Conservation (phyloP, 2,329 filamentous ascomycete species). For the Fusarium nelsonii region DNA sequence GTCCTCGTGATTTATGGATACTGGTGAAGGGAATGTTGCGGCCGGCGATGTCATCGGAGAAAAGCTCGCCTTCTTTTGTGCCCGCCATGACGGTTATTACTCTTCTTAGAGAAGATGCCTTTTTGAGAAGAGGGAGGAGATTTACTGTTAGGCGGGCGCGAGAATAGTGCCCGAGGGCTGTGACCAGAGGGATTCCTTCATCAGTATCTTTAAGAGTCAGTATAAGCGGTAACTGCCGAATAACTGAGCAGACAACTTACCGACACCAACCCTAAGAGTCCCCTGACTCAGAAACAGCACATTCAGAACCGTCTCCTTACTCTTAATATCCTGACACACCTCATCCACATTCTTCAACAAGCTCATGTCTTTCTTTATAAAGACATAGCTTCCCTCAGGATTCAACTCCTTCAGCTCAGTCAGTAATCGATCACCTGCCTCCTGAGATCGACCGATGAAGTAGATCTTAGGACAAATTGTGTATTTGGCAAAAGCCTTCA, state of each 20-base stretch:
- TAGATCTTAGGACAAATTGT: conserved; percentile 61
- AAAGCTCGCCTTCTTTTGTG: conserved; percentile 36
- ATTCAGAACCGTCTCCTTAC: conserved; percentile 59
- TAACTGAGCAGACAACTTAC: neutral
- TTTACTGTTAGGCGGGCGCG: conserved; percentile 69
- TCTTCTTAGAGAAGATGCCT: conserved; percentile 33
- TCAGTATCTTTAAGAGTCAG: conserved; percentile 59
- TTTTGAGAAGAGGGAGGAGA: conserved; percentile 66
- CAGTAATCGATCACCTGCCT: conserved; percentile 54
- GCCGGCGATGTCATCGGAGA: conserved; percentile 42
- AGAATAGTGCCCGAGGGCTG: conserved; percentile 67
- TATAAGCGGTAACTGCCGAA: neutral
- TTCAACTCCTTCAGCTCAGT: conserved; percentile 59
- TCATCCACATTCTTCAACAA: conserved; percentile 64
- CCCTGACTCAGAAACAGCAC: conserved; percentile 61
- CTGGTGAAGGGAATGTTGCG: conserved; percentile 38
- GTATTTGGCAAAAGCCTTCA: conserved; percentile 60
- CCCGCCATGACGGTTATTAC: conserved; percentile 48
- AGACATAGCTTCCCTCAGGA: conserved; percentile 57
- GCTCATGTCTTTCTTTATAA: conserved; percentile 63
- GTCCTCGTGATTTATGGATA: conserved; percentile 36
- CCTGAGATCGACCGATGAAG: conserved; percentile 61
- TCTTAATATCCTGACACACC: conserved; percentile 59
- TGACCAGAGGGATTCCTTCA: conserved; percentile 67
- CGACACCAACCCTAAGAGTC: conserved; percentile 44